Evolutionary conservation across 2,329 filamentous ascomycete genomes (phyloP), one percentile per base, ranked within the genome.

Genomic region (Penicillium verrucosum): DNA sequence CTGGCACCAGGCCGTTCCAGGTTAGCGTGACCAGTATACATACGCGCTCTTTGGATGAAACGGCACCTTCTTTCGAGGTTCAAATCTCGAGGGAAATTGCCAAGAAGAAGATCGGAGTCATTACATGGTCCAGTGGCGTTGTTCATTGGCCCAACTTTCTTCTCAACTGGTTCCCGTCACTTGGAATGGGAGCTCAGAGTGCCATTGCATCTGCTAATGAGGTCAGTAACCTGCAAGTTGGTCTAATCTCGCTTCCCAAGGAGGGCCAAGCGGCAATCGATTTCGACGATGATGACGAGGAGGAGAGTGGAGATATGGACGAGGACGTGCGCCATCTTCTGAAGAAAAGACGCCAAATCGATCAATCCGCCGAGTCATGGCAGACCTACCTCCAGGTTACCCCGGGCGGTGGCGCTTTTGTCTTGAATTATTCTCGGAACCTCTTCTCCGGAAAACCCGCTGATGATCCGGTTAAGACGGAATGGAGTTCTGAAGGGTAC

Each of bases 401-500:
- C 11, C 74, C 74, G 0, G 47, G 47, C 3, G 63, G 59, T 16
- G 67, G 64, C 4, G 65, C 62, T 7, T n/a, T 77, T 32, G 62
- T 67, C 3, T 49, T 75, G 29, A 70, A 55, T 29, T 77, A 77
- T 57, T 68, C 66, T 5, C 66, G 74, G 10, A 75, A 72, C 38
- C 38, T 77, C 18, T 77, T 77, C 45, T 71, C 69, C 3, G 69
- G 72, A 6, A 69, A 65, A 29, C 54, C 71, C 5, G 61, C 67
- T 3, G 67, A 71, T 44, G 66, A 75, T 12, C 64, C 63, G 16
- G 59, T 68, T 6, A 72, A 65, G 38, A 74, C 74, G 4, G 73
- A 76, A 62, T 77, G 75, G 75, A 77, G 67, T 50, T 67, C 70
- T 6, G 74, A 76, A 42, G 74, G 73, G 5, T 71, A 77, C 57